These are phyloP conservation scores for Adansonia digitata DNA, from an alignment of 345 rosid species.

Conservation along the genomic window DNA sequence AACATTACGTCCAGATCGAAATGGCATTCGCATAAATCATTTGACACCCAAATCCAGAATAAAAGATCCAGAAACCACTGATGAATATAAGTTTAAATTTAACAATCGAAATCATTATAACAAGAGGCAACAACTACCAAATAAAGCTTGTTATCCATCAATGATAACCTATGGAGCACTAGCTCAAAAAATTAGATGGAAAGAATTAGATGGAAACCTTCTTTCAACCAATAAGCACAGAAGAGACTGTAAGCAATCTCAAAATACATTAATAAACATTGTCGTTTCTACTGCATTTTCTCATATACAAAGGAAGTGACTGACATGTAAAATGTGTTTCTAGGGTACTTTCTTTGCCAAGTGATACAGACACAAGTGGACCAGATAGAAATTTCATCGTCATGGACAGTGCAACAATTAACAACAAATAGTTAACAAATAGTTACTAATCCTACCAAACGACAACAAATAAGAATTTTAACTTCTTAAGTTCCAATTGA, in stretches of 20 bases:
- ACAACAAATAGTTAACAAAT: background rate
- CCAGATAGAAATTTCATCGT: background rate
- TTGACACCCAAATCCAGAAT: background rate
- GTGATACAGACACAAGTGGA: background rate
- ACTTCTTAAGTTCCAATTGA: background rate
- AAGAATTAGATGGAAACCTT: background rate
- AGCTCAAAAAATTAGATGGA: background rate
- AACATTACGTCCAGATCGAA: background rate
- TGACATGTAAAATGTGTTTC: background rate
- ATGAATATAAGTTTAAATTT: background rate
- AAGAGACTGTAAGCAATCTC: background rate
- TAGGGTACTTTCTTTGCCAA: background rate
- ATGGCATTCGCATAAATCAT: background rate
- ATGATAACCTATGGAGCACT: background rate
- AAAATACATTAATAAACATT: background rate
- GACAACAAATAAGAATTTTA: slow-evolving; percentile 8
- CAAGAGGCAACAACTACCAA: background rate
- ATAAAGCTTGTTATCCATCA: background rate
- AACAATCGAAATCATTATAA: background rate
- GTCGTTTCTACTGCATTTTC: background rate
- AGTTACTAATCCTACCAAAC: background rate
- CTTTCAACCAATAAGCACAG: background rate
- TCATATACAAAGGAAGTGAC: background rate
- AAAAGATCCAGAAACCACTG: background rate
- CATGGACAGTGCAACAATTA: background rate